Conservation (phyloP, 2,329 filamentous ascomycete species). For the Nemania sp. region DNA sequence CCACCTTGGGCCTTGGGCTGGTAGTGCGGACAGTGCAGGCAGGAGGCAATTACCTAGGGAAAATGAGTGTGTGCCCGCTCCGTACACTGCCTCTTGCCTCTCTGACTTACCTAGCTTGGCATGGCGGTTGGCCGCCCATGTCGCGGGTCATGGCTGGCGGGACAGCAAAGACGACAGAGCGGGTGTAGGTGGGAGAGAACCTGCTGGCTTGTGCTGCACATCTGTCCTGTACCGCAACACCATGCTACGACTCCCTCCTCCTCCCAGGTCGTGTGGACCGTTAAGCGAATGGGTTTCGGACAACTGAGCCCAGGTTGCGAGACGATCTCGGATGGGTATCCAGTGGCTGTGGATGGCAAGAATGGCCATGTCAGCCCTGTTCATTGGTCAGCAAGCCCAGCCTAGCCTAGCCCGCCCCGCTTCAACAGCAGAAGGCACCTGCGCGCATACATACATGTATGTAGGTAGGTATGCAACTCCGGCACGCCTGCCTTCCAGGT, state of each 20-base stretch:
- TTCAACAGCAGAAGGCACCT: constrained; percentile 11
- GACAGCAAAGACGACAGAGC: background rate
- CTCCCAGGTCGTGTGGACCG: constrained; percentile 2
- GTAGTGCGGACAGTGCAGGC: too few species aligned
- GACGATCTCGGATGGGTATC: constrained; percentile 20
- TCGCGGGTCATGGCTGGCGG: too few species aligned
- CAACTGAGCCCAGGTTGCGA: constrained; percentile 20
- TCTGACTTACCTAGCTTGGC: background rate
- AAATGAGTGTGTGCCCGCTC: too few species aligned
- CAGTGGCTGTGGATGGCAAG: constrained; percentile 17
- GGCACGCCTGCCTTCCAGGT: background rate
- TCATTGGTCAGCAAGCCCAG: constrained; percentile 23
- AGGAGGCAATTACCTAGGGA: too few species aligned
- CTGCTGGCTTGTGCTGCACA: background rate
- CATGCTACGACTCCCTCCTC: background rate
- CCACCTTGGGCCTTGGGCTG: too few species aligned
- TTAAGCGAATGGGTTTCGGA: constrained; percentile 26
- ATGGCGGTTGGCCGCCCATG: background rate
- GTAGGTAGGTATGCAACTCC: background rate
- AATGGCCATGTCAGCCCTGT: constrained; percentile 23
- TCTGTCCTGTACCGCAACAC: background rate
- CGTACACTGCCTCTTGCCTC: too few species aligned
- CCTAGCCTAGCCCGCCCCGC: constrained; percentile 26
- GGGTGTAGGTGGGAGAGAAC: background rate
- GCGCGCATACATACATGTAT: background rate